phyloP scores from a whole-genome alignment of 305 asterid genomes.

The Fraxinus xanthoxyloides region DNA sequence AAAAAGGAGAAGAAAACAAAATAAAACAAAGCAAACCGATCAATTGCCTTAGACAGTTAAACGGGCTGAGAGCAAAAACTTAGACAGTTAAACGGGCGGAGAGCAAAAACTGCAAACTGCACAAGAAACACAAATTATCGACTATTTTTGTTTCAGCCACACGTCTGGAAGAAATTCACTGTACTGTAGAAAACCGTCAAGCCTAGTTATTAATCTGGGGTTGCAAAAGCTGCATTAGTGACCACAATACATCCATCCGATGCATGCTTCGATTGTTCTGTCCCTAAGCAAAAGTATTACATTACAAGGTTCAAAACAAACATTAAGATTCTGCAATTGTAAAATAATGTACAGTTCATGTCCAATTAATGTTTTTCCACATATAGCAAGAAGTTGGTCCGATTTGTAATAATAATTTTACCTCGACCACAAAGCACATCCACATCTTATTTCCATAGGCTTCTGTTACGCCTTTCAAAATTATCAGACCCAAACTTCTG shows the following conservation, averaged over 20 bases:
- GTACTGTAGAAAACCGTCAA: not conserved
- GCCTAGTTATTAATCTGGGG: constrained; percentile 40
- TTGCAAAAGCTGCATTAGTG: constrained; percentile 82
- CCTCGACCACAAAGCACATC: constrained; percentile 96
- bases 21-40: not conserved
- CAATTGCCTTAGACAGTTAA: not conserved
- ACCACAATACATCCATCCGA: constrained; percentile 93
- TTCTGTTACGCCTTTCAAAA: constrained; percentile 82
- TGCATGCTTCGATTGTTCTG: constrained; percentile 74
- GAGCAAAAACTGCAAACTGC: not conserved
- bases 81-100: not conserved
- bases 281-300: constrained; percentile 32
- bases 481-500: constrained; percentile 77
- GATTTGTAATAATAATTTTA: constrained; percentile 26
- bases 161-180: not conserved
- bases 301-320: constrained; percentile 1
- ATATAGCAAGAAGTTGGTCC: not conserved
- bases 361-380: not conserved
- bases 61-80: not conserved
- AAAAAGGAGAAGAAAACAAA: not conserved
- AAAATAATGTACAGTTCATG: not conserved
- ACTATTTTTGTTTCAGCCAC: not conserved
- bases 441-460: constrained; percentile 64
- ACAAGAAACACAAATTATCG: not conserved
- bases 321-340: not conserved